These are phyloP conservation scores for Claviceps sp. DNA, from an alignment of 2,329 filamentous ascomycete species.

Conservation along the genomic window DNA sequence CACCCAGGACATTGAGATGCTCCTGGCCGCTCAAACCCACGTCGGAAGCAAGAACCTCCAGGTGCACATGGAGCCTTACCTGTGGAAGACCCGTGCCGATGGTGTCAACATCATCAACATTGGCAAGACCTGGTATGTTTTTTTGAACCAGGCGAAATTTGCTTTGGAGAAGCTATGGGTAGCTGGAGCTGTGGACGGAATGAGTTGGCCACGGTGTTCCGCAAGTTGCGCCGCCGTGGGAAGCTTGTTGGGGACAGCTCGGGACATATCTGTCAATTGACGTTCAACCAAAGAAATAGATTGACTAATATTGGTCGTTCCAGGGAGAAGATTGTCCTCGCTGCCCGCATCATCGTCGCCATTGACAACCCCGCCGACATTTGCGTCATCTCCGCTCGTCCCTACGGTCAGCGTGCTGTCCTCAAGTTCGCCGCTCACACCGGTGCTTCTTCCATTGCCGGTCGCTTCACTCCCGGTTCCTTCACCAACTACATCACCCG, in stretches of 20 bases:
- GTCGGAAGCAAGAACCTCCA: slow-evolving; percentile 98
- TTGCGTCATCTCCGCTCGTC: slow-evolving; percentile 98
- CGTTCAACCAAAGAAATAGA: background rate
- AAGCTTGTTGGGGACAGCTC: background rate
- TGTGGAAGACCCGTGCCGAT: slow-evolving; percentile 98
- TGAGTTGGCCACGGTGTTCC: background rate
- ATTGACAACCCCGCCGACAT: slow-evolving; percentile 99
- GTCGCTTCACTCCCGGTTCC: slow-evolving; percentile 99
- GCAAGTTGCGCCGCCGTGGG: background rate
- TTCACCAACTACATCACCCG: slow-evolving; percentile 99
- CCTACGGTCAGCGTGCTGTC: slow-evolving; percentile 98
- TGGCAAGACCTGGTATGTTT: slow-evolving; percentile 93
- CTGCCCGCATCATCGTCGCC: slow-evolving; percentile 95
- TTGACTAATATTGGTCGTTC: slow-evolving; percentile 4
- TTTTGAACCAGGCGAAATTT: background rate
- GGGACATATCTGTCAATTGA: no score
- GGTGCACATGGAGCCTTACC: slow-evolving; percentile 98
- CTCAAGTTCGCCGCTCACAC: slow-evolving; percentile 99
- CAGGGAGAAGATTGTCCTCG: slow-evolving; percentile 99
- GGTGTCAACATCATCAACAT: slow-evolving; percentile 99
- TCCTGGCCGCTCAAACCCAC: slow-evolving; percentile 92
- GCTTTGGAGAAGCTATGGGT: no score
- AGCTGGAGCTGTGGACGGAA: background rate
- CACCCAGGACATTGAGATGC: slow-evolving; percentile 97
- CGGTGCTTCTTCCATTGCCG: slow-evolving; percentile 92